These are phyloP conservation scores for Phyllosticta paracitricarpa DNA, from an alignment of 2,329 filamentous ascomycete genomes.

Conservation along the genomic window DNA sequence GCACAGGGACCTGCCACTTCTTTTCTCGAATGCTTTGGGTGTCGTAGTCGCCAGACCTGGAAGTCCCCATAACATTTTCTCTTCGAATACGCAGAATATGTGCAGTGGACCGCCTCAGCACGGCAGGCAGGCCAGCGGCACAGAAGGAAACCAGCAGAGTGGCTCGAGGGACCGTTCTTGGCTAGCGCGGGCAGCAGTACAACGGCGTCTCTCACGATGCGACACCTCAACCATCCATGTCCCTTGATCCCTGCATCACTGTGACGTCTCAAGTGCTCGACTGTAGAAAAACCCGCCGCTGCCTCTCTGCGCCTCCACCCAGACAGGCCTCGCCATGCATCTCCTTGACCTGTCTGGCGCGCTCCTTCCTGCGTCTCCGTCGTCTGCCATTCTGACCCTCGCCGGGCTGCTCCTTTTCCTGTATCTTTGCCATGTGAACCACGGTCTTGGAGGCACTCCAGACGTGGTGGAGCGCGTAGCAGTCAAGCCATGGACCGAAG, in stretches of 20 bases:
- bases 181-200: background rate
- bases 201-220: background rate
- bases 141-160: background rate
- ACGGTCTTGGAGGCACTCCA: slow-evolving; percentile 10
- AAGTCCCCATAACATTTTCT: background rate
- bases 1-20: background rate
- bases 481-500: slow-evolving; percentile 17
- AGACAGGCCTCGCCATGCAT: background rate
- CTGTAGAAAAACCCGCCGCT: background rate
- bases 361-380: background rate
- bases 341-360: background rate
- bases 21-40: background rate
- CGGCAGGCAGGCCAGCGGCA: background rate
- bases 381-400: background rate
- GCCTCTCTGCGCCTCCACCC: background rate
- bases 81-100: background rate
- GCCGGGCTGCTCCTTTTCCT: slow-evolving; percentile 1
- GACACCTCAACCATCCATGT: background rate
- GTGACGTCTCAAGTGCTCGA: background rate
- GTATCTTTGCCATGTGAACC: slow-evolving; percentile 13
- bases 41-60: background rate
- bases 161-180: background rate
- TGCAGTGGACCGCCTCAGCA: background rate
- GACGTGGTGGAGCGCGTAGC: slow-evolving; percentile 10
- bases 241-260: background rate